These are phyloP conservation scores for Afroboletus lepidellus DNA, from an alignment of 1,284 basidiomycete species.

Conservation along the genomic window DNA sequence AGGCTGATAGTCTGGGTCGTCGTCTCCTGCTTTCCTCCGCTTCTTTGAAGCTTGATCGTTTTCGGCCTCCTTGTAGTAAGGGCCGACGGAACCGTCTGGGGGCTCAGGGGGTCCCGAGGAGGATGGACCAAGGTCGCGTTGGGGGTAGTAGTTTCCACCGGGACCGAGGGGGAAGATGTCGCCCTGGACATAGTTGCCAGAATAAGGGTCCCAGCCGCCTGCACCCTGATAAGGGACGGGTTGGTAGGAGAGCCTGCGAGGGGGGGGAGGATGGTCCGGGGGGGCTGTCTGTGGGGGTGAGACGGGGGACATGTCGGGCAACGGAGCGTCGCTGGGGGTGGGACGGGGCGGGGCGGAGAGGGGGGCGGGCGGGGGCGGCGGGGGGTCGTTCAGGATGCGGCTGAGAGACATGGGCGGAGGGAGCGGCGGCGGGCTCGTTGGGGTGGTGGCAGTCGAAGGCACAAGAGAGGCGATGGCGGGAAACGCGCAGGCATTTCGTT, in stretches of 20 bases:
- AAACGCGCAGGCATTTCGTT: conserved; percentile 37
- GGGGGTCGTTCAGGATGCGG: conserved; percentile 72
- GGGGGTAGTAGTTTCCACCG: conserved; percentile 39
- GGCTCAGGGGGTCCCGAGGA: conserved; percentile 32
- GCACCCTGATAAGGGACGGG: conserved; percentile 36
- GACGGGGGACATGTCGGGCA: conserved; percentile 28
- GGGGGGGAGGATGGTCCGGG: conserved; percentile 32
- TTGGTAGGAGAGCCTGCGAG: conserved; percentile 36
- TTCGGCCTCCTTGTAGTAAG: conserved; percentile 39
- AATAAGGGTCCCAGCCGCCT: conserved; percentile 41
- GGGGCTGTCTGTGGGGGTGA: conserved; percentile 27
- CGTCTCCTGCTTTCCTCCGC: conserved; percentile 49
- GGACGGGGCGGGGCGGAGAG: conserved; percentile 13
- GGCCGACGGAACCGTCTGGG: conserved; percentile 26
- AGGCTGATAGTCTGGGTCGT: conserved; percentile 52
- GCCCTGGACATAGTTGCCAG: conserved; percentile 39
- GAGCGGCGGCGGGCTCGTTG: neutral
- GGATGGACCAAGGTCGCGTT: conserved; percentile 21
- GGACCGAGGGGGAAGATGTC: conserved; percentile 39
- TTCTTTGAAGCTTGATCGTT: conserved; percentile 48
- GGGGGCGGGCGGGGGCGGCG: conserved; percentile 33
- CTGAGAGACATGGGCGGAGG: conserved; percentile 60
- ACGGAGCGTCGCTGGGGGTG: conserved; percentile 25
- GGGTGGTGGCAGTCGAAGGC: conserved; percentile 19
- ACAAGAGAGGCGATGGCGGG: conserved; percentile 34